Evolutionary conservation across 805 yeast species (phyloP), one percentile per base, ranked within the genome.

Genomic region (Candida nanaspora): DNA sequence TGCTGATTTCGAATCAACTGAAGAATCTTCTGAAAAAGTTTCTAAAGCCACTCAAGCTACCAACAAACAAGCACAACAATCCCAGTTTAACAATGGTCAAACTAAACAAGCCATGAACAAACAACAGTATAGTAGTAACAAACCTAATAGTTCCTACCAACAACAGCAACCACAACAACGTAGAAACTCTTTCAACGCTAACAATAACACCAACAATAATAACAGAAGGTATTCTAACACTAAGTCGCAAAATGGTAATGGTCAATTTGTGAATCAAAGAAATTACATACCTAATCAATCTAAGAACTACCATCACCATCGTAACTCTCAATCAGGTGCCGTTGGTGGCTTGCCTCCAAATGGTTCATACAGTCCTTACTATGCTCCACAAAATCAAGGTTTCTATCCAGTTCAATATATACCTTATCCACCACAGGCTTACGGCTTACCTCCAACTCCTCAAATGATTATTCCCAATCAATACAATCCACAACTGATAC

Each of bases 401-500:
- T 30, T 14, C 15, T 18, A 15, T n/a, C 30, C 40, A 18, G 28
- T 36, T 16, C 30, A 15, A 20, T 38, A 30, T 19, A 18, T 38
- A 14, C 33, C 40, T 15, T 40, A 29, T 20, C 30, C 39, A n/a
- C 30, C 34, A 15, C 15, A 11, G 14, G 14, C 38, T 14, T 33
- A 21, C 14, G 26, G 26, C 14, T 11, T 20, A 21, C 26, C 25
- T 21, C 23, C 25, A 9, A 19, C 16, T 31, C 21, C 13, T n/a
- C 35, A 20, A 33, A 33, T 33, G 26, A 33, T 33, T 15, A 18
- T 14, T 33, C 35, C 25, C 20, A 33, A 33, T 21, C 25, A 21
- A 21, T 45, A 48, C 38, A 41, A 45, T 38, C 44, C 34, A 43
- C 31, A 41, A 34, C 38, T 48, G 52, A 41, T 49, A 46, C 35